Evolutionary conservation across 306 rosid species (phyloP), one percentile per base, ranked within the genome.

Genomic region (Oxytropis ochrocephala): DNA sequence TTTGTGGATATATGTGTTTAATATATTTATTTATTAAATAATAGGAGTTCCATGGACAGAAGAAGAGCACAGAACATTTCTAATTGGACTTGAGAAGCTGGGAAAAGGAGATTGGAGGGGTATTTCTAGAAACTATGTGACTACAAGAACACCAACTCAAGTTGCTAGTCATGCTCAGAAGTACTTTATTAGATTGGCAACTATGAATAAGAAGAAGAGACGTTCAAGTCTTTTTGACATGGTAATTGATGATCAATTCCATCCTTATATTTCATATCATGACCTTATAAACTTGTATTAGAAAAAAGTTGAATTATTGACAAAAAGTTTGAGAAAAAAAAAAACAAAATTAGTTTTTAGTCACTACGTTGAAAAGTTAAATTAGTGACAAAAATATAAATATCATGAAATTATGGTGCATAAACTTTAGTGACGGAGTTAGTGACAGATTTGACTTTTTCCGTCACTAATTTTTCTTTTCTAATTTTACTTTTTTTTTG

Each of bases 61-160:
- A 78, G 98, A 94, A 56, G 98, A 94, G 70, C 98, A 94, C 54
- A 38, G 92, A 72, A 85, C 57, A 64, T 94, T 94, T 70, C 89
- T 94, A 8, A 16, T 85, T 44, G 98, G 98, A 73, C 90, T 94
- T 16, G 87, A 88, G 78, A 94, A 85, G 79, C 78, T 94, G 4
- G 98, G 97, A 41, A 88, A 86, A 72, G 98, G 98, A 8, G 94
- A 94, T n/a, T 94, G 98, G 98, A 88, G 97, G 46, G 97, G 97
- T 11, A 94, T 94, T 60, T 90, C 98, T 0, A 84, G 83, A 72
- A 83, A 79, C 64, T 94, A 78, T 51, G 98, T 94, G 30, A 90
- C 88, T 0, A 80, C 96, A 38, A 94, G 90, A 87, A 88, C 98
- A 5, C 98, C 98, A 29, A 88, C 97, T 0, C 98, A 94, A 84